A percentile compares a stretch with the other conserved stretches of the same genome.
phyloP scores from a whole-genome alignment of 129 eudicot genomes.

The Silybum marianum region DNA sequence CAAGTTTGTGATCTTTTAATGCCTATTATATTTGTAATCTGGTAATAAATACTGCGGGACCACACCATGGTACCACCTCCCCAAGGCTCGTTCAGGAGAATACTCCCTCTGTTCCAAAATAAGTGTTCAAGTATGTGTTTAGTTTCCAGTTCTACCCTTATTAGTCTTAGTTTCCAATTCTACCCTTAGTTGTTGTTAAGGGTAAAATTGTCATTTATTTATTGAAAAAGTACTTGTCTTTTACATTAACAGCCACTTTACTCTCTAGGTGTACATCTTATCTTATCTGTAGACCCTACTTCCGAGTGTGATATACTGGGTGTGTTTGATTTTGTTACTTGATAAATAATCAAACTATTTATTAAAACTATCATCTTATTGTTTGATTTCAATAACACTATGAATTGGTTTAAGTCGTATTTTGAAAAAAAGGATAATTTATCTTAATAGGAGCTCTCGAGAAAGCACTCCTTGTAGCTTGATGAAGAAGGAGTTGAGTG shows the following conservation, averaged over 20 bases:
- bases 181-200: neutral
- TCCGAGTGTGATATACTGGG: no score
- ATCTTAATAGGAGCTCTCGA: conserved; percentile 65
- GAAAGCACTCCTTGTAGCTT: conserved; percentile 93
- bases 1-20: no score
- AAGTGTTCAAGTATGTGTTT: neutral
- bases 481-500: conserved; percentile 51
- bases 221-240: no score
- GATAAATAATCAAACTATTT: no score
- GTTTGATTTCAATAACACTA: no score
- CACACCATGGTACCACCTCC: neutral
- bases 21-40: neutral
- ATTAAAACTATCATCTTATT: no score
- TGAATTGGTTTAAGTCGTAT: neutral
- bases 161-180: neutral
- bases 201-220: neutral
- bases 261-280: no score
- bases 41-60: neutral
- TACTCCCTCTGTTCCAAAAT: neutral
- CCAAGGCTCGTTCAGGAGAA: neutral
- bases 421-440: neutral
- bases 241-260: no score
- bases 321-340: no score
- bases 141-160: neutral
- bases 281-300: no score